Conservation (phyloP, 1,284 basidiomycete genomes). For the Ceratobasidium sp. region DNA sequence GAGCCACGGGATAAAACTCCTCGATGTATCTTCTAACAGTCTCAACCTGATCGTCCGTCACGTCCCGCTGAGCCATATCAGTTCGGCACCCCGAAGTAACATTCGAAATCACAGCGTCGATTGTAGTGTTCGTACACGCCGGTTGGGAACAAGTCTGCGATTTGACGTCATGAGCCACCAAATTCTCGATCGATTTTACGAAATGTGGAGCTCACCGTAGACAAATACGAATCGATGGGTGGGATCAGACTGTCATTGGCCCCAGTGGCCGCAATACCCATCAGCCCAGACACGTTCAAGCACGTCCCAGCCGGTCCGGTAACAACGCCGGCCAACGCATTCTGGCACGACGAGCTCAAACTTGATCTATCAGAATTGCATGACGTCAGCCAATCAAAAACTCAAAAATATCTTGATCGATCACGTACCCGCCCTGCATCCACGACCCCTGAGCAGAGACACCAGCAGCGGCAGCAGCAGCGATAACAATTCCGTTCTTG, state of each 20-base stretch:
- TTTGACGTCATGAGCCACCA: not conserved
- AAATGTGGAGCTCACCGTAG: not conserved
- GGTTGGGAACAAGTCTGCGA: constrained; percentile 41
- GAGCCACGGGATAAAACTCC: constrained; percentile 31
- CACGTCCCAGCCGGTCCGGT: constrained; percentile 32
- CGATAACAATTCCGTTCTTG: constrained; percentile 22
- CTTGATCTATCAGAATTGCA: not conserved
- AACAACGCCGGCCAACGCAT: not conserved
- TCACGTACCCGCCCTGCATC: constrained; percentile 12
- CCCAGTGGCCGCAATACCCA: constrained; percentile 10
- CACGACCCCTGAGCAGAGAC: constrained; percentile 24
- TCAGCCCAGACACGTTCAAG: constrained; percentile 20
- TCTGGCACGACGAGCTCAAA: constrained; percentile 20
- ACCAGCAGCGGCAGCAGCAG: constrained; percentile 17
- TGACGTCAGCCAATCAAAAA: constrained; percentile 3
- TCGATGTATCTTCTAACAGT: not conserved
- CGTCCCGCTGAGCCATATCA: constrained; percentile 7
- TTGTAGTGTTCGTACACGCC: constrained; percentile 36
- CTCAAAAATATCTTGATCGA: not conserved
- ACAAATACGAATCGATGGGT: constrained; percentile 28
- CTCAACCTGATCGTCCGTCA: not conserved
- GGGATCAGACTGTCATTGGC: constrained; percentile 24
- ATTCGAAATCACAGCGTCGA: constrained; percentile 23
- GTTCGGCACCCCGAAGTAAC: constrained; percentile 21
- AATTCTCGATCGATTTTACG: not conserved